Base-by-base conservation (phyloP, 352 stramenopile genomes). In the Globisporangium megalacanthum region DNA sequence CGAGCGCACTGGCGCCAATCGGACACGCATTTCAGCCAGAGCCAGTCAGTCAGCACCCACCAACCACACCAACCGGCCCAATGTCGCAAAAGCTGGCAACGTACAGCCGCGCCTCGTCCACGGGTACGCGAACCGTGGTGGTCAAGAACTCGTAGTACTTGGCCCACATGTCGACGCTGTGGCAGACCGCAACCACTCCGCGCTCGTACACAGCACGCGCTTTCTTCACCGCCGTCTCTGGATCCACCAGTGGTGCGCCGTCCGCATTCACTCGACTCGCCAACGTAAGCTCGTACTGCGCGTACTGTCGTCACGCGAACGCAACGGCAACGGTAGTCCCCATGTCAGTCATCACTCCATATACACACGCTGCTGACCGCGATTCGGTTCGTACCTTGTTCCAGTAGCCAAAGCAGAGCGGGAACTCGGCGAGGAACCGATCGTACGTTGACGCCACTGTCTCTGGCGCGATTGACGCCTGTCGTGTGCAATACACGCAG, bases 381-480 rank as follows among this genome's bases (percentile, higher is more conserved):
- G 14, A 55, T 17, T 15, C 49, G 47, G 13, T 33, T 2, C 54
- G 19, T 41, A 90, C 83, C 79, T 92, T 92, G 68, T 89, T 92
- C 83, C 83, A 92, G 64, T 92, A 92, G 66, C 83, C 83, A 66
- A 89, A 92, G 56, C 83, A 92, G 44, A 92, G 69, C 42, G 83
- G 83, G 49, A 92, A 92, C 62, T 89, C 78, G 22, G 14, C 45
- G 60, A 92, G 66, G 53, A 92, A 92, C 37, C 62, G 72, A 42
- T 90, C 80, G 41, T 82, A 92, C 53, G 78, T 88, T 17, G 65
- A n/a, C 52, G 83, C 79, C 45, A 90, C 76, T 5, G 66, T 82
- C 63, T 88, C 83, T 9, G 60, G 68, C 20, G 70, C 48, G 37
- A 77, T 71, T 6, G 48, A 46, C 42, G 73, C 33, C 73, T 86